Conservation (phyloP, 108 stramenopile species). For the Schizochytrium sp. region DNA sequence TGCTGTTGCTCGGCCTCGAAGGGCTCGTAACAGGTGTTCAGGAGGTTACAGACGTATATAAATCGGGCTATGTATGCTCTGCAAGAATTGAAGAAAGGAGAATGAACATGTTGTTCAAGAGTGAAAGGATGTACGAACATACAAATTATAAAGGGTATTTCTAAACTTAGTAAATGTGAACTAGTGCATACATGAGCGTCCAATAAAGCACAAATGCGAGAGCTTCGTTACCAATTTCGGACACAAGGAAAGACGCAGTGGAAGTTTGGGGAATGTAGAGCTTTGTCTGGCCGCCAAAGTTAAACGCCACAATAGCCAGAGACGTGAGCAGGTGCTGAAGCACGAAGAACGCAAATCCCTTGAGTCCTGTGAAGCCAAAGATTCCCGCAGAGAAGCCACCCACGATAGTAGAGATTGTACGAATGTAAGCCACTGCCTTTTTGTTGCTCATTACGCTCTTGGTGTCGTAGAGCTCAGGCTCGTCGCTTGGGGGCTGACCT, state of each 20-base stretch:
- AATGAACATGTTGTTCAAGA: background rate
- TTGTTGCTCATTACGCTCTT: slow-evolving; percentile 15
- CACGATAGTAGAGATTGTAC: slow-evolving; percentile 51
- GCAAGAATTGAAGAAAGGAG: no score
- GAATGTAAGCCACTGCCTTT: background rate
- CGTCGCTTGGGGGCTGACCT: background rate
- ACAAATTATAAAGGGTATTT: background rate
- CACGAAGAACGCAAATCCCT: slow-evolving; percentile 14
- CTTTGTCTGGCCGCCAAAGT: slow-evolving; percentile 25
- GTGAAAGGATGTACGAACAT: background rate
- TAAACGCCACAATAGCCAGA: slow-evolving; percentile 45
- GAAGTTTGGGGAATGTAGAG: slow-evolving; percentile 9
- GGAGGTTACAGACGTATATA: no score
- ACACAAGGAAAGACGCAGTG: background rate
- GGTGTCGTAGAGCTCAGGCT: slow-evolving; percentile 57
- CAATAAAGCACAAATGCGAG: slow-evolving; percentile 63
- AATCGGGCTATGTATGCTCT: no score
- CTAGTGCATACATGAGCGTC: slow-evolving; percentile 60
- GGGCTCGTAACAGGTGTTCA: no score
- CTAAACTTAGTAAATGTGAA: slow-evolving; percentile 50
- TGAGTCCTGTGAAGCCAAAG: slow-evolving; percentile 58
- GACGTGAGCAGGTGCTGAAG: slow-evolving; percentile 34
- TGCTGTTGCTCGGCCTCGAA: no score
- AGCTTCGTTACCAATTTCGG: background rate
- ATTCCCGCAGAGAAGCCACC: slow-evolving; percentile 43